Evolutionary conservation across 192 early-diverging fungal species (phyloP).

Genomic region (Phlyctochytrium arcticum): DNA sequence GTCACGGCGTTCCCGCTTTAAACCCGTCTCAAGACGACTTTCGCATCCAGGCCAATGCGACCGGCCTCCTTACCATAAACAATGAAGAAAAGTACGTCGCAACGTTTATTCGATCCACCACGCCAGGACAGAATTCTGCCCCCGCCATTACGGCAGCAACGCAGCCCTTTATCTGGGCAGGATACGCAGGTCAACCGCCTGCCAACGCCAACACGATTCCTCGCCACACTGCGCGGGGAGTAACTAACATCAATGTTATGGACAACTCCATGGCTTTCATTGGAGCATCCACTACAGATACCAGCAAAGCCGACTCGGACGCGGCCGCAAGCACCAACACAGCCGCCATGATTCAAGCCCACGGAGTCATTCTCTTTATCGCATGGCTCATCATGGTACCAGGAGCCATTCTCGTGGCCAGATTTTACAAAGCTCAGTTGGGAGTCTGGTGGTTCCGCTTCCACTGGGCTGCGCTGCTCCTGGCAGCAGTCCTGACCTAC

Average conservation of each 20-base stretch:
- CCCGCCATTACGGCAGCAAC: not conserved
- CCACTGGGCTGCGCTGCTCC: constrained; percentile 31
- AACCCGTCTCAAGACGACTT: not conserved
- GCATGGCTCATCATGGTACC: constrained; percentile 40
- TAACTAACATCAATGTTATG: not conserved
- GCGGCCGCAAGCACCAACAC: not conserved
- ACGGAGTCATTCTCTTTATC: constrained; percentile 45
- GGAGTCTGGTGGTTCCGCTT: constrained; percentile 43
- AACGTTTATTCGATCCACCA: constrained; percentile 11
- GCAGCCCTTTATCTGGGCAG: constrained; percentile 29
- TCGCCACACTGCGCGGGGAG: constrained; percentile 3
- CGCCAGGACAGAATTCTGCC: not conserved
- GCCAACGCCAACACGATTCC: not conserved
- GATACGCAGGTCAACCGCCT: constrained; percentile 1
- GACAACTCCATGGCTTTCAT: constrained; percentile 9
- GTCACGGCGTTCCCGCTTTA: constrained; percentile 11
- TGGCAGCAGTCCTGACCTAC: constrained; percentile 7
- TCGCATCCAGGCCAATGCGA: not conserved
- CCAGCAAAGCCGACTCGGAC: not conserved
- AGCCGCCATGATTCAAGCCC: constrained; percentile 9
- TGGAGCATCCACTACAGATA: not conserved
- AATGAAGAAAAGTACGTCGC: not conserved
- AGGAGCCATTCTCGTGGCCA: constrained; percentile 42
- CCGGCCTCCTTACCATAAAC: not conserved
- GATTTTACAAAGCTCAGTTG: constrained; percentile 35